Evolutionary conservation across 305 asterid species (phyloP), one percentile per base, ranked within the genome.

Genomic region (Ilex paraguariensis): DNA sequence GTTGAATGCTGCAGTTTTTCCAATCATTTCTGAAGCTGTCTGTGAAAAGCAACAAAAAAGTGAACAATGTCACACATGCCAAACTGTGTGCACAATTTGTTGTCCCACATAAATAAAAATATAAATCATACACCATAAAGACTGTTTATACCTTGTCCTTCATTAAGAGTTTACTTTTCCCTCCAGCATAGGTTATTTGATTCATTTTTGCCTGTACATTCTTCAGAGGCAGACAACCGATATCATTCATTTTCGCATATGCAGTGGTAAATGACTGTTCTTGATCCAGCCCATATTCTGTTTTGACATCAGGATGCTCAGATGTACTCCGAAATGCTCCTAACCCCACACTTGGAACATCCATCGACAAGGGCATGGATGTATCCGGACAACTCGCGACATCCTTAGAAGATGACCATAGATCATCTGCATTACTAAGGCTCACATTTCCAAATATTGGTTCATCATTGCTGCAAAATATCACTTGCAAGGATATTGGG

Each of bases 381-480:
- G 69, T 75, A 28, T 68, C 66, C 49, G 85, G 81, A 64, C 79
- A 77, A 77, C 77, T 63, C 48, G 83, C 66, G 56, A 68, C 76
- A 69, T 85, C 92, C 71, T 84, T 84, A 75, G 88, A 78, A 72
- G 95, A 80, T 9, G 91, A 77, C 99, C 99, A 87, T 46, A 79
- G 77, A 74, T 85, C 94, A 46, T 81, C 87, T 30, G 84, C 61
- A 60, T 79, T 73, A 53, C 82, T 79, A 62, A 73, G 81, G 32
- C 79, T 80, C 56, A 71, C 54, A 56, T 84, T 81, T 70, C 93
- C 93, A 81, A 81, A 84, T 64, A 84, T 55, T 51, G 91, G 85
- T 70, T 81, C 88, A 32, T 72, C 79, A 68, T 79, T 80, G 86
- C 97, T 93, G 96, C 88, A 85, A 81, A 78, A 84, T 66, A 69